Conservation (phyloP, 108 stramenopile genomes). For the Skeletonema menzelii region DNA sequence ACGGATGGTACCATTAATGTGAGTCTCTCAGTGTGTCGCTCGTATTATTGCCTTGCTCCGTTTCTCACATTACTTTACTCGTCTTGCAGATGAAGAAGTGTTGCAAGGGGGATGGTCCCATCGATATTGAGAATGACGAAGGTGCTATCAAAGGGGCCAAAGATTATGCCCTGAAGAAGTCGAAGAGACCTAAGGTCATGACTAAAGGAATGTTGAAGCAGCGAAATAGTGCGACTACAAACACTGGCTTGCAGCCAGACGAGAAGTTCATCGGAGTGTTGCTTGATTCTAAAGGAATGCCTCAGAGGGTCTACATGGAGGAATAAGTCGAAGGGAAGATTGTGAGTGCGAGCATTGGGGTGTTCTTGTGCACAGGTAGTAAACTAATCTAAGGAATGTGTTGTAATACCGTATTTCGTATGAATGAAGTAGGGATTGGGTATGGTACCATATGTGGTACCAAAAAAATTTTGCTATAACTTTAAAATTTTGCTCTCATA, state of each 20-base stretch:
- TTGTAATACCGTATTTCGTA: no score
- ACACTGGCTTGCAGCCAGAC: constrained; percentile 8
- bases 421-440: no score
- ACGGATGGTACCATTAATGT: constrained; percentile 57
- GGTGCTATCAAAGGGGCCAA: constrained; percentile 48
- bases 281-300: constrained; percentile 32
- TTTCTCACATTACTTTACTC: no score
- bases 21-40: no score
- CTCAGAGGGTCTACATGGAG: constrained; percentile 36
- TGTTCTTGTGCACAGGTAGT: no score
- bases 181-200: constrained; percentile 9
- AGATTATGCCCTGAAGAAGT: constrained; percentile 43
- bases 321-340: no score
- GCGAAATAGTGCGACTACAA: constrained; percentile 3
- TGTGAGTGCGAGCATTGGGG: no score
- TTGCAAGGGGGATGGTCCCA: constrained; percentile 69
- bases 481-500: no score
- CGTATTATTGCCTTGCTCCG: no score
- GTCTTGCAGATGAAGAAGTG: constrained; percentile 54
- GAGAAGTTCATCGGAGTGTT: constrained; percentile 38
- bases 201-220: constrained; percentile 8
- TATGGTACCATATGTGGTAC: no score
- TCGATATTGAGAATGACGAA: constrained; percentile 78
- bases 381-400: no score
- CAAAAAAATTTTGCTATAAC: no score